Conservation (phyloP, 768 basidiomycete species). For the Pisolithus sp. region DNA sequence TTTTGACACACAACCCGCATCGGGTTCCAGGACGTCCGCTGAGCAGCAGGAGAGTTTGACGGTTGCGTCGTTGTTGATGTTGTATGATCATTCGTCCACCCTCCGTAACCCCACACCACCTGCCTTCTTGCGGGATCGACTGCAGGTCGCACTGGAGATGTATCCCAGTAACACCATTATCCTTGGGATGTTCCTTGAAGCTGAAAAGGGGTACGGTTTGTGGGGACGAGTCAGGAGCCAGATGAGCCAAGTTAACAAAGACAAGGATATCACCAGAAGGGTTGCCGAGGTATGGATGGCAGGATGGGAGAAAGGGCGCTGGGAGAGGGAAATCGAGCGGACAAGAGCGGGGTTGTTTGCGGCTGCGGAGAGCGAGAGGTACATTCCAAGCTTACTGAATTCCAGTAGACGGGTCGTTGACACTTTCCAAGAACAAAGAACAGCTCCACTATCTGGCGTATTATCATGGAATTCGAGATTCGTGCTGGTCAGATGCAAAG, state of each 20-base stretch:
- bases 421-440: conserved; percentile 46
- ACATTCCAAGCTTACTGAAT: conserved; percentile 12
- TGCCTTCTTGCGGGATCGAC: conserved; percentile 49
- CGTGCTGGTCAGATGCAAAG: conserved; percentile 47
- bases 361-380: conserved; percentile 68
- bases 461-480: conserved; percentile 76
- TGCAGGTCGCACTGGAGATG: conserved; percentile 43
- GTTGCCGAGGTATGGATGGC: conserved; percentile 71
- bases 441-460: conserved; percentile 64
- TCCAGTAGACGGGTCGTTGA: conserved; percentile 4
- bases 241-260: conserved; percentile 40
- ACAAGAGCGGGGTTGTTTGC: conserved; percentile 55
- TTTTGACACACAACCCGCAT: conserved; percentile 28
- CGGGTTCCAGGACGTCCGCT: conserved; percentile 6
- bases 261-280: conserved; percentile 54
- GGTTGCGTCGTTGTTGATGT: conserved; percentile 48
- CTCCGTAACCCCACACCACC: conserved; percentile 57
- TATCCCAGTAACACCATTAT: conserved; percentile 70
- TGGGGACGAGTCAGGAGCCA: conserved; percentile 66
- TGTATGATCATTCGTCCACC: conserved; percentile 52
- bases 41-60: conserved; percentile 43
- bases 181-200: conserved; percentile 68
- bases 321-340: conserved; percentile 66
- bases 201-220: conserved; percentile 68
- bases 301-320: conserved; percentile 70